A percentile compares a stretch with the other conserved stretches of the same genome.
Conservation (phyloP, 352 stramenopile genomes). For the Pythium sp. region DNA sequence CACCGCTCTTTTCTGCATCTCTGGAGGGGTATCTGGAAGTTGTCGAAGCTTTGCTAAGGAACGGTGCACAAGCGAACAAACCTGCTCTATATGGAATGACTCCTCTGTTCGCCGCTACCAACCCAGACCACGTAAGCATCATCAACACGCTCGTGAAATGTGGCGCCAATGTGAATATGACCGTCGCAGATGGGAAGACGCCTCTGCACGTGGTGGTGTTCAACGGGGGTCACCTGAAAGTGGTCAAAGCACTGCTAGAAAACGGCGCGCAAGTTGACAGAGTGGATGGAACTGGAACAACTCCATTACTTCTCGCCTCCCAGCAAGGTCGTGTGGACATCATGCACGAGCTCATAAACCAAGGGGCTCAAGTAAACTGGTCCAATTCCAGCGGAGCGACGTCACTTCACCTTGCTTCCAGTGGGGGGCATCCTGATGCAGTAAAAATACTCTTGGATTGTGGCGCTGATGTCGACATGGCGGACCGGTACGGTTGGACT, state of each 20-base stretch:
- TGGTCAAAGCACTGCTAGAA: neutral
- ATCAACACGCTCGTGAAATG: neutral
- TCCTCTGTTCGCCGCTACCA: neutral
- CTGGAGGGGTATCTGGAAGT: neutral
- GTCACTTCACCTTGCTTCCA: neutral
- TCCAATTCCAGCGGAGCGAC: neutral
- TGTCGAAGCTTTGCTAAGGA: neutral
- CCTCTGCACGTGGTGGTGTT: neutral
- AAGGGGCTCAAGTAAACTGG: neutral
- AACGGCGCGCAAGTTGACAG: neutral
- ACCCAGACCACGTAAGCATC: neutral
- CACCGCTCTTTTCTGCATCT: neutral
- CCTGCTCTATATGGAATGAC: neutral
- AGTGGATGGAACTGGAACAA: neutral
- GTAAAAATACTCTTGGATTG: conserved; percentile 5
- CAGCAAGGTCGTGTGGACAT: neutral
- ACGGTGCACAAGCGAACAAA: neutral
- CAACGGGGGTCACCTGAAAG: neutral
- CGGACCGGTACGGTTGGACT: neutral
- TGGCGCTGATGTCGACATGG: neutral
- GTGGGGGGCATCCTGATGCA: neutral
- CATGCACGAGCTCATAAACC: neutral
- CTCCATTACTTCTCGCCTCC: neutral
- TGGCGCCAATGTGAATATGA: conserved; percentile 1
- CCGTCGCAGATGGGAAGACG: neutral